phyloP scores from a whole-genome alignment of 306 rosid species.

The Corylus americana region DNA sequence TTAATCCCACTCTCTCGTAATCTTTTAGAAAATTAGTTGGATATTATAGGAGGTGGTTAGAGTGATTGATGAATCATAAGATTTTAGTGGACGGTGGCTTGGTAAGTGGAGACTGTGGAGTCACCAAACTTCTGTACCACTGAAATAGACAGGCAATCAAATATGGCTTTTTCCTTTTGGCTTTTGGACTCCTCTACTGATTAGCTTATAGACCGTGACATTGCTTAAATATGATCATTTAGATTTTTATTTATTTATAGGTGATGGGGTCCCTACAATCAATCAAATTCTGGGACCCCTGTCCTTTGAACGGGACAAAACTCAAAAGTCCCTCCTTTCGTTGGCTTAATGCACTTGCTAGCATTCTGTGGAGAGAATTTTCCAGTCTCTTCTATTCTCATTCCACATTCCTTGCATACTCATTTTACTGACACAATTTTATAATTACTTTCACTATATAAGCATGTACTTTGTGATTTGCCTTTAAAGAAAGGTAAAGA shows the following conservation, averaged over 20 bases:
- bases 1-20: too few relatives aligned
- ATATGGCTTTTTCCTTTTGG: not conserved
- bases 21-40: not conserved
- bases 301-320: conserved; percentile 8
- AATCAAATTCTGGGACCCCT: conserved; percentile 26
- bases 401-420: conserved; percentile 10
- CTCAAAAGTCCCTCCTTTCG: not conserved
- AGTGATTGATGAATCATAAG: not conserved
- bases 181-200: not conserved
- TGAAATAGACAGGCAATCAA: not conserved
- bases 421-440: too few relatives aligned
- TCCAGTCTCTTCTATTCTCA: conserved; percentile 12
- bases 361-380: conserved; percentile 11
- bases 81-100: not conserved
- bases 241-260: too few relatives aligned
- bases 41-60: too few relatives aligned
- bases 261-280: not conserved
- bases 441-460: too few relatives aligned
- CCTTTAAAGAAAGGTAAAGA: too few relatives aligned
- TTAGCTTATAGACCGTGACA: conserved; percentile 8
- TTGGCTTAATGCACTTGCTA: not conserved
- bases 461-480: too few relatives aligned
- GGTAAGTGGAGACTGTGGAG: not conserved
- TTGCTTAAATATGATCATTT: not conserved
- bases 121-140: not conserved